Evolutionary conservation across 257 asterid genomes (phyloP), one percentile per base, ranked within the genome.

Genomic region (Penstemon barbatus): DNA sequence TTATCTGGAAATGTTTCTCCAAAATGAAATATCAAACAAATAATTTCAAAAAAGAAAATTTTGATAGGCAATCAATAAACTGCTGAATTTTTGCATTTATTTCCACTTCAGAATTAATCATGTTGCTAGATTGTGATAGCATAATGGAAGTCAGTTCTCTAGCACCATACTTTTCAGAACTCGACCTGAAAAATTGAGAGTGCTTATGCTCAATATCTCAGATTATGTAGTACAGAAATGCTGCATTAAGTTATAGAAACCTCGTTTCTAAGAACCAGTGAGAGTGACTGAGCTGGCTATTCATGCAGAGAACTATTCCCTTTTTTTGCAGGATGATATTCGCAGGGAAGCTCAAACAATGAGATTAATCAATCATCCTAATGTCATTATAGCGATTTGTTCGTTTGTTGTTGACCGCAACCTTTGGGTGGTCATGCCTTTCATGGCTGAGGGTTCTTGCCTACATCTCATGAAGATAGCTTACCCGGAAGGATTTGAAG

Each of bases 381-480:
- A 91, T 79, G 91, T 94, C 71, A 89, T 94, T 70, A 89, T 72
- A 74, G 89, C 97, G 64, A 83, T 72, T 81, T 91, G 99, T 70
- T 94, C 99, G 12, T 94, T 94, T 83, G 97, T 91, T 78, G 99
- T 91, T 78, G 96, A 86, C 45, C 83, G 75, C 82, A 85, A 91
- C 82, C 99, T 94, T 68, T 91, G 99, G 99, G 97, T 91, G 84
- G 82, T 87, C 61, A 94, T 94, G 99, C 97, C 96, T 54, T 94
- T 76, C 78, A 91, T 91, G 99, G 96, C 95, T 15, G 97, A 94
- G 78, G 99, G 99, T 56, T 94, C 99, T 74, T 91, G 97, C 83
- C 87, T 91, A 42, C 99, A 94, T 81, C 95, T 94, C 76, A 94
- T 94, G 97, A 94, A 94, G 79, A 84, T 76, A 67, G 97, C 99